Percentiles rank a stretch among this genome's conserved stretches.
Conservation (phyloP, 2,329 filamentous ascomycete genomes). For the Pyrenophora seminiperda region DNA sequence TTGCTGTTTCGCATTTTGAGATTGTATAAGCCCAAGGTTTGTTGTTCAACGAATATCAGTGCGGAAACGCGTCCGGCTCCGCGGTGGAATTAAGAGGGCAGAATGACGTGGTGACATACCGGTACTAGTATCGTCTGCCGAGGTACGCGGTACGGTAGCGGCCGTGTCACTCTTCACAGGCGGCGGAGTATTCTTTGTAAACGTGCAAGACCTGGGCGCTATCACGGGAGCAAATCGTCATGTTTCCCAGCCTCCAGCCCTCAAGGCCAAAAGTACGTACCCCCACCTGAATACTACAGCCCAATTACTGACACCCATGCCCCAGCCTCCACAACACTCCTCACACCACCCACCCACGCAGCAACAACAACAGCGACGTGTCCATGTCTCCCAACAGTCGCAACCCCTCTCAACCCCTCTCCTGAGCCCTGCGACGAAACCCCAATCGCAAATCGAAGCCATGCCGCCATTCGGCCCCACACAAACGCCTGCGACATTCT, state of each 20-base stretch:
- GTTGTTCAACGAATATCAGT: constrained; percentile 16
- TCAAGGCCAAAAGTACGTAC: constrained; percentile 46
- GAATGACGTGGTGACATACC: constrained; percentile 33
- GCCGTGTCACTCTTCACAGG: constrained; percentile 1
- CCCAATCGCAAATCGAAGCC: constrained; percentile 56
- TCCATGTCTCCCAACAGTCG: constrained; percentile 12
- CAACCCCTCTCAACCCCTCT: background rate
- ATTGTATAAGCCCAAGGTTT: constrained; percentile 1
- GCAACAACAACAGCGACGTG: constrained; percentile 40
- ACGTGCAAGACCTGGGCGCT: constrained; percentile 7
- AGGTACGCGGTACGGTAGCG: constrained; percentile 22
- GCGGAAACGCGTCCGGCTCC: constrained; percentile 32
- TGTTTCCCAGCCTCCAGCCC: constrained; percentile 50
- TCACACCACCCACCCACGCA: constrained; percentile 26
- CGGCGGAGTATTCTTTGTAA: no score
- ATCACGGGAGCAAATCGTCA: constrained; percentile 22
- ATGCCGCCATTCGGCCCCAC: constrained; percentile 49
- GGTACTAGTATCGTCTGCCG: constrained; percentile 27
- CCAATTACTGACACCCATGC: constrained; percentile 14
- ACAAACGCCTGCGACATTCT: constrained; percentile 21
- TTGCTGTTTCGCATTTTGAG: constrained; percentile 4
- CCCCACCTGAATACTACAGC: background rate
- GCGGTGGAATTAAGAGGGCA: constrained; percentile 9
- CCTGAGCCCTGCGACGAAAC: constrained; percentile 22
- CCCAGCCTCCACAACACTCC: constrained; percentile 31